These are phyloP conservation scores for Drosera spatulata DNA, from an alignment of 179 eudicot species.

Conservation along the genomic window DNA sequence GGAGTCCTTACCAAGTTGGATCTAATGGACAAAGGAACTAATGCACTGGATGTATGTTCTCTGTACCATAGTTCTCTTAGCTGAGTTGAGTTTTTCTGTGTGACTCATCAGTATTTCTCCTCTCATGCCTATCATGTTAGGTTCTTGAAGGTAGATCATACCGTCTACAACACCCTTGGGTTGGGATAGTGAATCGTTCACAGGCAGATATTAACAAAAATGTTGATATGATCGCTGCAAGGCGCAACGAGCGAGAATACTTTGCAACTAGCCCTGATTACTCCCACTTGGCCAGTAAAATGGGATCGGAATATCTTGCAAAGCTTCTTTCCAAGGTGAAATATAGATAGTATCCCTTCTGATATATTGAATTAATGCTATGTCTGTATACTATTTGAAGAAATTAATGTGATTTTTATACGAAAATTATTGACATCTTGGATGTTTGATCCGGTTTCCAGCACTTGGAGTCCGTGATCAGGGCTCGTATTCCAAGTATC, in stretches of 20 bases:
- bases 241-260: slow-evolving; percentile 46
- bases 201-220: slow-evolving; percentile 58
- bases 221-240: slow-evolving; percentile 52
- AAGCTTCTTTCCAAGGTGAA: slow-evolving; percentile 48
- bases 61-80: no score
- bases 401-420: not conserved
- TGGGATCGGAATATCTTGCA: slow-evolving; percentile 66
- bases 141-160: slow-evolving; percentile 70
- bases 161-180: slow-evolving; percentile 57
- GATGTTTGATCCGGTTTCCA: slow-evolving; percentile 14
- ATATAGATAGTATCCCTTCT: not conserved
- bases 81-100: slow-evolving; percentile 7
- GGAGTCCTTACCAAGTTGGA: slow-evolving; percentile 80
- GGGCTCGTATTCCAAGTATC: slow-evolving; percentile 40
- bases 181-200: slow-evolving; percentile 62
- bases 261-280: slow-evolving; percentile 53
- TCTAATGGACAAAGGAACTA: slow-evolving; percentile 76
- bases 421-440: not conserved
- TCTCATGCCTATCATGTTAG: slow-evolving; percentile 13
- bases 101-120: not conserved
- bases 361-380: not conserved
- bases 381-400: not conserved
- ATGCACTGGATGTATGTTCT: slow-evolving; percentile 53
- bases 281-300: slow-evolving; percentile 40
- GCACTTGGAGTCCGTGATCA: slow-evolving; percentile 47